Conservation (phyloP, 2,329 filamentous ascomycete species). For the Fusarium hainanense region DNA sequence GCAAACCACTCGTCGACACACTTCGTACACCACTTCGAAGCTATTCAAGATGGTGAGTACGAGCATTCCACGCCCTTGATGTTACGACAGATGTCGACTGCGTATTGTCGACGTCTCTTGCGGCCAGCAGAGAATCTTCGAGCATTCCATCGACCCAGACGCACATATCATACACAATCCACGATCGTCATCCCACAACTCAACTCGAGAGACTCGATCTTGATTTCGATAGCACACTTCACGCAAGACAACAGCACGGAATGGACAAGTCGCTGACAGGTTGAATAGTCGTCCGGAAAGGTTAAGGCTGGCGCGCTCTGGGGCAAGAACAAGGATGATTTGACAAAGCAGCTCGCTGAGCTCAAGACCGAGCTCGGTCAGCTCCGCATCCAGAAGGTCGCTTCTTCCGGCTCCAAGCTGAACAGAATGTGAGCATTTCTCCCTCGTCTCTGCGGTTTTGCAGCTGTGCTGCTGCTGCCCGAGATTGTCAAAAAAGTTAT, state of each 20-base stretch:
- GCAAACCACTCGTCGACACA: slow-evolving; percentile 54
- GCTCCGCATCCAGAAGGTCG: slow-evolving; percentile 98
- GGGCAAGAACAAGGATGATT: slow-evolving; percentile 99
- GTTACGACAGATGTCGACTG: slow-evolving; percentile 26
- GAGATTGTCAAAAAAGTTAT: slow-evolving; percentile 2
- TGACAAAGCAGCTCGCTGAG: slow-evolving; percentile 93
- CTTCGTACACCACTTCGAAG: slow-evolving; percentile 57
- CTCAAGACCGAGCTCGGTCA: slow-evolving; percentile 96
- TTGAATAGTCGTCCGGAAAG: slow-evolving; percentile 64
- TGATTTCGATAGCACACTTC: slow-evolving; percentile 30
- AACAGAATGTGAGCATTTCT: slow-evolving; percentile 84
- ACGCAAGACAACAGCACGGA: slow-evolving; percentile 18
- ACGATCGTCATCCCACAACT: slow-evolving; percentile 34
- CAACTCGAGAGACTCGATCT: slow-evolving; percentile 27
- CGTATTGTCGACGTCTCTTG: slow-evolving; percentile 27
- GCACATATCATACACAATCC: slow-evolving; percentile 22
- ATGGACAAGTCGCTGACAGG: slow-evolving; percentile 47
- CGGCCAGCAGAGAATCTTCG: slow-evolving; percentile 26
- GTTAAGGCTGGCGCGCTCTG: slow-evolving; percentile 98
- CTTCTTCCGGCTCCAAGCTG: slow-evolving; percentile 94
- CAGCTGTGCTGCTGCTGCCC: neutral
- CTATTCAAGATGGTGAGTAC: slow-evolving; percentile 63
- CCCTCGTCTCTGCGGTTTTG: neutral
- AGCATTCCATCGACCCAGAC: slow-evolving; percentile 36
- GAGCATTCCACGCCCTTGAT: slow-evolving; percentile 33